A percentile compares a stretch with the other conserved stretches of the same genome.
Evolutionary conservation across 2,329 filamentous ascomycete genomes (phyloP).

Genomic region (Colletotrichum tanaceti): DNA sequence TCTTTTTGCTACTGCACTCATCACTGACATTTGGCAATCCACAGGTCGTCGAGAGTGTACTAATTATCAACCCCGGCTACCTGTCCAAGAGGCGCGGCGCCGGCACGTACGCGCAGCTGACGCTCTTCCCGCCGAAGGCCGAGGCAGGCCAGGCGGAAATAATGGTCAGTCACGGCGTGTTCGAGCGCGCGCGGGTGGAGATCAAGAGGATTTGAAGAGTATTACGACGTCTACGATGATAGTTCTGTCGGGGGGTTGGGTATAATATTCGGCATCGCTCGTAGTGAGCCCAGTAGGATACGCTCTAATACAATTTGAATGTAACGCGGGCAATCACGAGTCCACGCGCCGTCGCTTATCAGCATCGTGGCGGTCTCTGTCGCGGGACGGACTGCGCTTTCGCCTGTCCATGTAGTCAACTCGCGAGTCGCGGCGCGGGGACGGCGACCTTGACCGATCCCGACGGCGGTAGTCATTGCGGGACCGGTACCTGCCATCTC

Average conservation of each 20-base stretch:
- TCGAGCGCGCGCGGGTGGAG: constrained; percentile 86
- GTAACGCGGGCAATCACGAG: constrained; percentile 37
- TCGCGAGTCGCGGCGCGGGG: constrained; percentile 59
- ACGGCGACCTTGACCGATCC: constrained; percentile 62
- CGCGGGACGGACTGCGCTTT: constrained; percentile 69
- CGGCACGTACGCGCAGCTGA: constrained; percentile 87
- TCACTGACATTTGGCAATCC: constrained; percentile 18
- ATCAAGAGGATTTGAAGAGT: constrained; percentile 76
- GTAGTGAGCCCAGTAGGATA: constrained; percentile 25
- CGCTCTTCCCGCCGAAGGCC: constrained; percentile 73
- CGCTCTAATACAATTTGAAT: constrained; percentile 28
- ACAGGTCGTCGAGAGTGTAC: constrained; percentile 88
- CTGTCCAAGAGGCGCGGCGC: constrained; percentile 86
- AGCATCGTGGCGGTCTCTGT: constrained; percentile 64
- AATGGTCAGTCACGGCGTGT: constrained; percentile 79
- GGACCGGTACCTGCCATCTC: constrained; percentile 48
- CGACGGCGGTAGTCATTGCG: constrained; percentile 50
- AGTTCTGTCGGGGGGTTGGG: constrained; percentile 37
- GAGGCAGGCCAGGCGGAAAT: constrained; percentile 67
- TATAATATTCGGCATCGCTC: constrained; percentile 42
- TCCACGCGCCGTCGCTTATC: constrained; percentile 71
- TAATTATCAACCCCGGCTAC: constrained; percentile 90
- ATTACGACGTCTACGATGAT: constrained; percentile 17
- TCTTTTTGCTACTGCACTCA: not conserved
- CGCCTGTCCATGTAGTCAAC: constrained; percentile 61